Conservation (phyloP, 306 rosid species). For the Medicago lupulina region DNA sequence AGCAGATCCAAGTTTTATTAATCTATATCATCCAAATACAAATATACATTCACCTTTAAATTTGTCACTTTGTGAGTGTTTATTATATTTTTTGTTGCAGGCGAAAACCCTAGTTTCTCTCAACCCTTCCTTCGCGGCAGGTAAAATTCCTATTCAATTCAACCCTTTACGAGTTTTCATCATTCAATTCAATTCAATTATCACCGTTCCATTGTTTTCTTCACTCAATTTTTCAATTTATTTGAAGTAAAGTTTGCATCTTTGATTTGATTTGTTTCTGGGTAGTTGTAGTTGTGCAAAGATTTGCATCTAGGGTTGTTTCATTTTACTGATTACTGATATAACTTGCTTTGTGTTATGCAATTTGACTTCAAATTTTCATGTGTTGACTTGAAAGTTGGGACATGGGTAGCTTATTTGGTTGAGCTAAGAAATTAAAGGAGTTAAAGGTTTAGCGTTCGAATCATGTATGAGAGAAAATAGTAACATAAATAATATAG, state of each 20-base stretch:
- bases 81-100: background rate
- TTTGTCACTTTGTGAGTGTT: background rate
- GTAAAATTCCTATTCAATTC: background rate
- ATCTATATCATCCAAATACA: background rate
- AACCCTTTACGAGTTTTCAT: background rate
- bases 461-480: too few relatives aligned
- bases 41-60: background rate
- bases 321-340: conserved; percentile 15
- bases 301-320: background rate
- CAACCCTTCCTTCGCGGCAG: background rate
- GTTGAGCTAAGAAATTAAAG: too few relatives aligned
- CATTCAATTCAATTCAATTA: background rate
- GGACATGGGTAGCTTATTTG: too few relatives aligned
- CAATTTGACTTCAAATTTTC: conserved; percentile 29
- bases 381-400: conserved; percentile 32
- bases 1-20: background rate
- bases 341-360: conserved; percentile 21
- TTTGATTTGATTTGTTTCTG: conserved; percentile 38
- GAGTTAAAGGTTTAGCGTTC: too few relatives aligned
- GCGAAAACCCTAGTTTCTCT: conserved; percentile 32
- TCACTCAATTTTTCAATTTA: background rate
- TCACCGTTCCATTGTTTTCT: background rate
- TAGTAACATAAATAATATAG: too few relatives aligned
- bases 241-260: background rate
- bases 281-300: background rate